These are phyloP conservation scores for Dalechampia spathulata DNA, from an alignment of 441 rosid genomes.

Conservation along the genomic window DNA sequence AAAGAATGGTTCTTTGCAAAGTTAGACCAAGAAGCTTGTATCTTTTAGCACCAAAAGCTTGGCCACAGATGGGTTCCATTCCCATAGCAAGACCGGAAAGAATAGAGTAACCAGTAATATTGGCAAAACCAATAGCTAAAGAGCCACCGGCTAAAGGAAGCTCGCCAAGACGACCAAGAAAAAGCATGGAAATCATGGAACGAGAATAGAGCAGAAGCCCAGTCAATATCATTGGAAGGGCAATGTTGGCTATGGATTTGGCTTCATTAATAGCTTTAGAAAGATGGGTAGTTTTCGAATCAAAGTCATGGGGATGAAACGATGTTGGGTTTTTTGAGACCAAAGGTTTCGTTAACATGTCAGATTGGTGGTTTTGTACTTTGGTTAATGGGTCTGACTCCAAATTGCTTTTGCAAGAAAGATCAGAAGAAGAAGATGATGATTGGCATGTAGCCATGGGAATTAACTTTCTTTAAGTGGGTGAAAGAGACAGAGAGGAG, in stretches of 20 bases:
- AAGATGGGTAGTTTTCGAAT: slow-evolving; percentile 22
- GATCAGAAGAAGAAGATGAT: slow-evolving; percentile 9
- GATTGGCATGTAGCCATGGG: slow-evolving; percentile 1
- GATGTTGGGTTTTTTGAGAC: slow-evolving; percentile 28
- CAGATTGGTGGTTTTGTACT: slow-evolving; percentile 2
- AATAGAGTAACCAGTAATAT: slow-evolving; percentile 82
- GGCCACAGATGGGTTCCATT: slow-evolving; percentile 95
- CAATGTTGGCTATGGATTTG: slow-evolving; percentile 44
- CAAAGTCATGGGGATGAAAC: slow-evolving; percentile 19
- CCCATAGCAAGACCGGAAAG: slow-evolving; percentile 86
- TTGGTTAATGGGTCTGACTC: slow-evolving; percentile 10
- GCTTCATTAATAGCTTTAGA: slow-evolving; percentile 41
- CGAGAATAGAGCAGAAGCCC: slow-evolving; percentile 80
- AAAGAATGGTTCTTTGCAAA: slow-evolving; percentile 58
- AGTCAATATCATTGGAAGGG: slow-evolving; percentile 68
- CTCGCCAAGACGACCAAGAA: slow-evolving; percentile 78
- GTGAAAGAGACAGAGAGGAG: background rate
- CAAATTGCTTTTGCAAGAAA: slow-evolving; percentile 7
- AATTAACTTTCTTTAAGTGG: no score
- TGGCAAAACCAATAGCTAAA: slow-evolving; percentile 77
- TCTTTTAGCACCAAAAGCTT: slow-evolving; percentile 86
- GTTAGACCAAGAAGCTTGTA: slow-evolving; percentile 63
- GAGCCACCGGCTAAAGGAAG: slow-evolving; percentile 84
- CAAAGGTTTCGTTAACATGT: slow-evolving; percentile 18
- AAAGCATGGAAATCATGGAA: slow-evolving; percentile 89